Conservation (phyloP, 2,329 filamentous ascomycete species). For the Aspergillus brunneoviolaceus region DNA sequence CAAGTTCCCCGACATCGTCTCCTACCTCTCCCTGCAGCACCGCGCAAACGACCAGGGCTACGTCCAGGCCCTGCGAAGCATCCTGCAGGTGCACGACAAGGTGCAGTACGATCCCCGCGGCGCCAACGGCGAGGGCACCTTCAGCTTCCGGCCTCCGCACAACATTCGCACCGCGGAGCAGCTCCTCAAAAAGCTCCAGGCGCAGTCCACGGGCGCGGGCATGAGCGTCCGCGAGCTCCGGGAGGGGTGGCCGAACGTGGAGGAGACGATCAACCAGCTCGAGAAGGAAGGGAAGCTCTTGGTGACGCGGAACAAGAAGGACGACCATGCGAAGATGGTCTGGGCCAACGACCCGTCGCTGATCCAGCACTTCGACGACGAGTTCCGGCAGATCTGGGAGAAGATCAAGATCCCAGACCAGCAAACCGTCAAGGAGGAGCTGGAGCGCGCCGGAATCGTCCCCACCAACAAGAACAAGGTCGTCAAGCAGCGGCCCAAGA, state of each 20-base stretch:
- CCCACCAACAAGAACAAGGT: slow-evolving; percentile 79
- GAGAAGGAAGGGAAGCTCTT: slow-evolving; percentile 78
- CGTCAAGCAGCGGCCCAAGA: slow-evolving; percentile 55
- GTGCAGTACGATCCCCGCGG: slow-evolving; percentile 57
- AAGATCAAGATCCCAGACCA: slow-evolving; percentile 73
- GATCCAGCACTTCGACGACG: slow-evolving; percentile 71
- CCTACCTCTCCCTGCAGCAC: slow-evolving; percentile 72
- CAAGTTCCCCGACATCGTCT: slow-evolving; percentile 72
- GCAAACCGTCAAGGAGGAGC: slow-evolving; percentile 73
- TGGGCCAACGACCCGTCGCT: slow-evolving; percentile 86
- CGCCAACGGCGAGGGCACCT: slow-evolving; percentile 71
- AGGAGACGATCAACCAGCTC: slow-evolving; percentile 72
- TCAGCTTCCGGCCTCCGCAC: slow-evolving; percentile 79
- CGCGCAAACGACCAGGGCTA: slow-evolving; percentile 57
- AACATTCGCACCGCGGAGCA: slow-evolving; percentile 75
- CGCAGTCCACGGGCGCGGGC: slow-evolving; percentile 75
- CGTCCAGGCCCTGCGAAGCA: slow-evolving; percentile 64
- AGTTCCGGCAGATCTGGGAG: slow-evolving; percentile 82
- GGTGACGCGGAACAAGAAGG: slow-evolving; percentile 88
- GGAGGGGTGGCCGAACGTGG: slow-evolving; percentile 89
- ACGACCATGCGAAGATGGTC: slow-evolving; percentile 78
- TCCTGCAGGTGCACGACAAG: slow-evolving; percentile 66
- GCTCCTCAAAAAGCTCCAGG: slow-evolving; percentile 77
- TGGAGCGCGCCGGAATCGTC: slow-evolving; percentile 75
- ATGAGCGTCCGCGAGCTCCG: slow-evolving; percentile 87